Evolutionary conservation across 78 protist genomes (phyloP), one percentile per base, ranked within the genome.

Genomic region (Speleostelium caveatum): DNA sequence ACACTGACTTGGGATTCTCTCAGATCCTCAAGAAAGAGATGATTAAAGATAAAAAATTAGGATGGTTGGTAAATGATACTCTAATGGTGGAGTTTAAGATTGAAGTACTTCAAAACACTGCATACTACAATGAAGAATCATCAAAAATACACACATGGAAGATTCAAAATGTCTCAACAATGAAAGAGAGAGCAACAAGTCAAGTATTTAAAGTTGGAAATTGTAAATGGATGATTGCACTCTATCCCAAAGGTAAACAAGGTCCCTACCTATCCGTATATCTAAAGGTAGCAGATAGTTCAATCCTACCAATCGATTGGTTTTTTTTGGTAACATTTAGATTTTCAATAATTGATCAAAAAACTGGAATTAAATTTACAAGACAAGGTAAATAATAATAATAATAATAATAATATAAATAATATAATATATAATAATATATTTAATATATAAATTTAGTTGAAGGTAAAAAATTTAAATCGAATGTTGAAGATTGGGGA

Each of bases 191-290:
- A 32, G 90, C 90, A 16, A 80, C 73, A 3, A 69, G 79, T 42
- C 80, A 67, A 1, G 19, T 45, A 0, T 80, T 80, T 41, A 67
- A 59, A 69, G 90, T 80, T 24, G 90, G 90, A 14, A 28, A 42
- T 49, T 80, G 90, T 58, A 80, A 61, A 42, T 80, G 90, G 90
- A 80, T 73, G 45, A 80, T 80, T 22, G 90, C 90, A 7, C 69
- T 80, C 56, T 80, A 80, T 69, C 90, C 90, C 12, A 80, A 80
- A 69, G 90, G 90, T 21, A 80, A 80, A 73, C 28, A 24, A 51
- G 90, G 90, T 39, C 72, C 66, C 28, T 56, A 80, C 7, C 73
- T 80, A 14, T 69, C 79, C 1, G 65, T 80, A 51, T 80, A 80
- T n/a, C 41, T 80, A 41, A 80, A 80, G n/a, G 90, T 80, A 10